Evolutionary conservation across 345 rosid genomes (phyloP).

Genomic region (Populus ilicifolia): DNA sequence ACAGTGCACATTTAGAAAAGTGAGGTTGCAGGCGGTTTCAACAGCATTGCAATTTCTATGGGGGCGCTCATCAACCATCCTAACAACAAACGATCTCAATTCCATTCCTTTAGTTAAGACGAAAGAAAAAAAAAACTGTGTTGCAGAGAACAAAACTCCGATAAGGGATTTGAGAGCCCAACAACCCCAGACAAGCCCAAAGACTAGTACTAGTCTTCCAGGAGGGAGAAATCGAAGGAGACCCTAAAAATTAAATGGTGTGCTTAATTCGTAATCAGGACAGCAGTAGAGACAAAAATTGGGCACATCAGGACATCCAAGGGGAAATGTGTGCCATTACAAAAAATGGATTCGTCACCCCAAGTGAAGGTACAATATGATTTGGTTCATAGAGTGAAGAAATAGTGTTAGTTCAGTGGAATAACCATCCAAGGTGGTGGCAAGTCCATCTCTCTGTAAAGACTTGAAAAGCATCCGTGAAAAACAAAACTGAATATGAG

Average conservation of each 20-base stretch:
- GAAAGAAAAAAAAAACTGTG: neutral
- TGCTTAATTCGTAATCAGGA: neutral
- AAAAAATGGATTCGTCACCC: conserved; percentile 1
- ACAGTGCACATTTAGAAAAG: no score
- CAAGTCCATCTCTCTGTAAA: neutral
- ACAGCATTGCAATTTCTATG: no score
- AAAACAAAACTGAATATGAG: conserved; percentile 23
- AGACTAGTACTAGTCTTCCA: neutral
- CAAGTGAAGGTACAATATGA: conserved; percentile 4
- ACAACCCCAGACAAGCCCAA: neutral
- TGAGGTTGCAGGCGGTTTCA: no score
- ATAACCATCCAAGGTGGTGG: neutral
- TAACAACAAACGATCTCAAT: neutral
- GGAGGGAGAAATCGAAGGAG: neutral
- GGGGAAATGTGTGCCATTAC: neutral
- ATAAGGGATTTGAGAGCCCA: neutral
- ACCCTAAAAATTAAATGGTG: conserved; percentile 2
- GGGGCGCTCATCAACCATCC: no score
- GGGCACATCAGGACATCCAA: neutral
- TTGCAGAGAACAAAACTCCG: conserved; percentile 10
- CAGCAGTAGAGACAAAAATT: conserved; percentile 9
- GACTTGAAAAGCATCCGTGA: neutral
- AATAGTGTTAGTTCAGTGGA: neutral
- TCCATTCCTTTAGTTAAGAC: neutral
- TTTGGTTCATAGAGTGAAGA: neutral